Evolutionary conservation across 2,329 filamentous ascomycete genomes (phyloP), one percentile per base, ranked within the genome.

Genomic region (Waltergamsia citrina): DNA sequence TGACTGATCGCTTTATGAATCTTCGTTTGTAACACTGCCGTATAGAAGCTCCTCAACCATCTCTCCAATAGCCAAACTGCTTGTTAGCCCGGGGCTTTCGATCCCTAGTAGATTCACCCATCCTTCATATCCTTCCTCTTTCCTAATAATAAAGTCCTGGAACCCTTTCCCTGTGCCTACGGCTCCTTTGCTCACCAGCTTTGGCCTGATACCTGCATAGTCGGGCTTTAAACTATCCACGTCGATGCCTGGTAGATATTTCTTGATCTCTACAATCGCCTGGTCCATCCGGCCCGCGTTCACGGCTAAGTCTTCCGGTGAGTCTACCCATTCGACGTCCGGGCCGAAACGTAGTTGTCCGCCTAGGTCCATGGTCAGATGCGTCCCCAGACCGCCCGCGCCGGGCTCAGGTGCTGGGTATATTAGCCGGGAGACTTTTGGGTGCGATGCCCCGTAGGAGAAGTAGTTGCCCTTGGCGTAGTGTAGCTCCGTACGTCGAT

Each of bases 401-500:
- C 88, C 88, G 0, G 87, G 82, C 7, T 83, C 67, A 0, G 90
- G 87, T 0, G 83, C 87, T 0, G 92, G 92, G 51, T 96, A 98
- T 33, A 98, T 68, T 16, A 98, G 74, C 0, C 82, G 85, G 3
- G 60, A 65, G 9, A 88, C 76, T 20, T 48, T 53, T 0, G 86
- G 88, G 1, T 51, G 50, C 0, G 78, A 74, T 2, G 75, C 64
- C 0, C 70, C 59, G 62, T 95, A 96, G 20, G 81, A 83, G 62
- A 93, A 96, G 63, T 98, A 98, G 40, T 85, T 90, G 1, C 92
- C 92, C 63, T 98, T 98, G 38, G 90, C 90, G 59, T 82, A 96
- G 64, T 74, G 84, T 5, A 86, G 71, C 17, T 58, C 71, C 25
- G 64, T 62, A 33, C 76, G 76, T 5, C 70, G 59, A 1, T 62